Percentiles rank a stretch among this genome's conserved stretches.
Evolutionary conservation across 176 grass and related monocot species (phyloP).

Genomic region (Aechmea fasciata): DNA sequence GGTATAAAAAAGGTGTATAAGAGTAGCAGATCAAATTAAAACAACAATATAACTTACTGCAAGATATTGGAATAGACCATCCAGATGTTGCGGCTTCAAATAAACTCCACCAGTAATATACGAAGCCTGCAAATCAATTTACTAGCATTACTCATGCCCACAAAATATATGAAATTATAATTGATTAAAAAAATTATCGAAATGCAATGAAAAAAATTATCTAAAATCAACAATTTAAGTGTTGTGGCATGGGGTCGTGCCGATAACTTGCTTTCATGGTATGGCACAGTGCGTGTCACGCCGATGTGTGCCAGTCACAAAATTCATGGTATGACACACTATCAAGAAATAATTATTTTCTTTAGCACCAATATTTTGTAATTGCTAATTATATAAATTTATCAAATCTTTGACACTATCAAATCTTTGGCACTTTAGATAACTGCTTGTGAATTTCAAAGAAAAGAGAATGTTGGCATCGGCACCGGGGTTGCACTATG

Average conservation of each 20-base stretch:
- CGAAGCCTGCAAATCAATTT: conserved; percentile 57
- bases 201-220: not conserved
- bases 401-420: not conserved
- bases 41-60: conserved; percentile 32
- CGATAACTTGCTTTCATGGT: too few species aligned
- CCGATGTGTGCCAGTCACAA: not conserved
- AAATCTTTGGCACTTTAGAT: not conserved
- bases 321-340: too few species aligned
- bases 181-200: too few species aligned
- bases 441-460: not conserved
- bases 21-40: not conserved
- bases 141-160: conserved; percentile 10
- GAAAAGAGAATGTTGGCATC: too few species aligned
- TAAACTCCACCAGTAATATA: conserved; percentile 93
- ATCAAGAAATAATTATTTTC: not conserved
- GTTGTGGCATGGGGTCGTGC: too few species aligned
- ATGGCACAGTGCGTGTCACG: too few species aligned
- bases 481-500: too few species aligned
- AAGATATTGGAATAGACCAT: conserved; percentile 85
- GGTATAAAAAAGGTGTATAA: not conserved
- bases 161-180: conserved; percentile 2
- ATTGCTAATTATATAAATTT: too few species aligned
- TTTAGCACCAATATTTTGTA: too few species aligned
- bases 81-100: conserved; percentile 80
- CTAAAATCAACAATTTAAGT: not conserved